Base-by-base conservation (phyloP, 768 basidiomycete genomes). In the Multifurca ochricompacta region DNA sequence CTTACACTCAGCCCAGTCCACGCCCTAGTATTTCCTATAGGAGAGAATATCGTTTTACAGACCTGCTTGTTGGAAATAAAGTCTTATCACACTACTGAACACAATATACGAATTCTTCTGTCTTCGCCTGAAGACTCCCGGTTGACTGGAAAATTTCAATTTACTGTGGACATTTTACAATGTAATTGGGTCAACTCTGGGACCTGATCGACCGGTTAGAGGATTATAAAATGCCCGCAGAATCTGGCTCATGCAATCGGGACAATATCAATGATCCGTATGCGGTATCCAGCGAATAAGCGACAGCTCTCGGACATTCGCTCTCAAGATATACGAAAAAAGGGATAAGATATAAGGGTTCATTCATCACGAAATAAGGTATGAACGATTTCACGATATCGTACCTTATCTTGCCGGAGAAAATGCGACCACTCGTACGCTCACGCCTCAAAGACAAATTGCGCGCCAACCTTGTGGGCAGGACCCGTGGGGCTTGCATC, bases 401-500 rank as follows among this genome's bases (percentile, higher is more conserved):
- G 34, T 1, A 52, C 45, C 50, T 31, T n/a, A 36, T 39, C 13
- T 6, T 8, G 10, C 16, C 16, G 18, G 19, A 23, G 18, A n/a
- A 50, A 37, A 51, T 37, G 21, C 39, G 18, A 42, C 6, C 51
- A 27, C 42, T 61, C 42, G 60, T 19, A 54, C 60, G 31, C 42
- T 61, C 42, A 61, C 21, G 58, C 60, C 54, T 61, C 60, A 14
- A 61, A 61, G 42, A 60, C 51, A 19, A 61, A 56, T 19, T 61
- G 53, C 4, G 60, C 58, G 28, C 60, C 60, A 40, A 61, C 51
- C 79, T 91, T 91, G 82, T 92, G 90, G 13, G 83, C 79, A 51
- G 85, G 79, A 44, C 83, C 87, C 49, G 69, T 55, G 50, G 66
- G 66, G 32, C 74, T 70, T 48, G 77, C 69, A 53, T 91, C 88